Base-by-base conservation (phyloP, 768 basidiomycete genomes). In the Suillus bovinus region DNA sequence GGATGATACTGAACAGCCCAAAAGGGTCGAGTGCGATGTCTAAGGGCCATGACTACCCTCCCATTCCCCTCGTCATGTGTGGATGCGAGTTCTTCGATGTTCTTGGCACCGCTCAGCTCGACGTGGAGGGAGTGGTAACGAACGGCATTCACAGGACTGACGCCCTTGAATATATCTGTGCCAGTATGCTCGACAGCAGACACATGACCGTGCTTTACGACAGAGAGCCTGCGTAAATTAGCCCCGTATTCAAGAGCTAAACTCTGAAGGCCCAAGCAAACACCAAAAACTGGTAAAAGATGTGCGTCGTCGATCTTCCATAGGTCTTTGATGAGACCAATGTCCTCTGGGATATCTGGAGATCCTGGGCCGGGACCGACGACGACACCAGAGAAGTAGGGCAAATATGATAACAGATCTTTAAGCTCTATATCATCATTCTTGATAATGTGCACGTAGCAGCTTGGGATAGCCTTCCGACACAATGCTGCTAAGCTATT, bases 1-100 rank as follows among this genome's bases (percentile, higher is more conserved):
- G 93, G 93, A 71, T 94, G 93, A 71, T 94, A 94, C 69, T 94
- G 93, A 27, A 94, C 93, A 4, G 89, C 91, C 88, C 90, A 94
- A 69, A 92, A 91, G 5, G 93, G 92, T 63, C 80, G 82, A 27
- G 67, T 73, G 56, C 65, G 78, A 70, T 94, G 93, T 65, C 81
- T 82, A 31, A 83, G 76, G 44, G 86, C 91, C 92, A 94, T 94
- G 52, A 91, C 79, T 24, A 92, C 86, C 49, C 68, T 79, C 7
- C 88, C 89, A 63, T 90, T 86, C 59, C 87, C 89, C 27, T 76
- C 76, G 27, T 79, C 84, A 65, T 93, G 91, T 50, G 88, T 77
- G 9, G 86, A 77, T 17, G 89, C 93, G 14, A 93, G 74, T 50
- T 84, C 80, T 64, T 90, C 84, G 2, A 94, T 69, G 4, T 83